Percentiles rank a stretch among this genome's conserved stretches.
These are phyloP conservation scores for Saccharomycopsis sp. DNA, from an alignment of 805 yeast genomes.

Conservation along the genomic window DNA sequence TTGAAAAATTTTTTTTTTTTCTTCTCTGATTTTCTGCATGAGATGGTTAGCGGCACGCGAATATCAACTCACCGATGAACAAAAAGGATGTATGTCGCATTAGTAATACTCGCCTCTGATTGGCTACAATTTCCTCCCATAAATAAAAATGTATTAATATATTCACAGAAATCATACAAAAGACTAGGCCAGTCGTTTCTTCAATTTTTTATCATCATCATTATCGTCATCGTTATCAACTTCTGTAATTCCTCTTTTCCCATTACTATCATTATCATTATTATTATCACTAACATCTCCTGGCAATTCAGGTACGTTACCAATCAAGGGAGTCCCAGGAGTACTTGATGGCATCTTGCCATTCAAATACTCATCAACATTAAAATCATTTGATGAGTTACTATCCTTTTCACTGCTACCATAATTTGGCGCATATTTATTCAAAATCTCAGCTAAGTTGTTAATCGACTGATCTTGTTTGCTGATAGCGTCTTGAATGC, in stretches of 20 bases:
- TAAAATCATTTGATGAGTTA: slow-evolving; percentile 8
- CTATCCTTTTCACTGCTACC: too few species aligned
- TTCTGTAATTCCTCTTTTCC: background rate
- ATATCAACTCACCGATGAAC: too few species aligned
- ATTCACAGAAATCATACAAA: too few species aligned
- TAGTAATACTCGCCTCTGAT: background rate
- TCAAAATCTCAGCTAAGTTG: slow-evolving; percentile 17
- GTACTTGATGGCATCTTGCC: background rate
- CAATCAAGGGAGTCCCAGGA: slow-evolving; percentile 3
- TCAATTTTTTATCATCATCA: background rate
- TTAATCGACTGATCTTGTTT: slow-evolving; percentile 19
- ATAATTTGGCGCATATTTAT: slow-evolving; percentile 9
- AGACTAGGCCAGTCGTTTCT: background rate
- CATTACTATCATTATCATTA: background rate
- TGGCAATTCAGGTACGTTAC: background rate
- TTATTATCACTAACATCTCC: background rate
- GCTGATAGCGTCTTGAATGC: slow-evolving; percentile 10
- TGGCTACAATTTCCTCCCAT: background rate
- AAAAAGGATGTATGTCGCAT: background rate
- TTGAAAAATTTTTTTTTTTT: background rate
- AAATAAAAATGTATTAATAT: too few species aligned
- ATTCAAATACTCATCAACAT: slow-evolving; percentile 18
- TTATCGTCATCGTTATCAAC: background rate
- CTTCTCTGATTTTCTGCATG: background rate
- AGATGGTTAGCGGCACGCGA: too few species aligned